Percentiles rank a stretch among this genome's conserved stretches.
phyloP scores from a whole-genome alignment of 2,329 filamentous ascomycete genomes.

The Bipolaris oryzae region DNA sequence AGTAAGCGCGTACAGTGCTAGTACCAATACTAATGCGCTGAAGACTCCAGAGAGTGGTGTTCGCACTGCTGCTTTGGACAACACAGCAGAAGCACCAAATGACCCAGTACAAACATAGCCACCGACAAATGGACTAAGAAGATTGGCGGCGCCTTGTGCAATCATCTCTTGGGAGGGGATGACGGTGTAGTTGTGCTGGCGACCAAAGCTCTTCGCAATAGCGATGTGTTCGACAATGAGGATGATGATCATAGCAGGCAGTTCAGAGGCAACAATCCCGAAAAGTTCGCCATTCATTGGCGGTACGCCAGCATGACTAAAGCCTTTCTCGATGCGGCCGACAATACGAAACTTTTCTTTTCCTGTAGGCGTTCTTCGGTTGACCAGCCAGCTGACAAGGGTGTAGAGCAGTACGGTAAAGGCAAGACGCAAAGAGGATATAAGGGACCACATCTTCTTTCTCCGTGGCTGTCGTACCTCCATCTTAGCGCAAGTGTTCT shows the following conservation, averaged over 20 bases:
- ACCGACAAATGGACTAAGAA: constrained; percentile 85
- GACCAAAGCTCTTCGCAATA: constrained; percentile 91
- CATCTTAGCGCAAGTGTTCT: constrained; percentile 62
- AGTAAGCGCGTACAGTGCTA: constrained; percentile 85
- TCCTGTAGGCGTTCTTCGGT: constrained; percentile 51
- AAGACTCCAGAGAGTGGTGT: constrained; percentile 88
- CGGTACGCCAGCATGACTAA: constrained; percentile 76
- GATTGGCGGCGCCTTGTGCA: constrained; percentile 85
- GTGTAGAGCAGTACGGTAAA: constrained; percentile 92
- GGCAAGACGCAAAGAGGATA: constrained; percentile 82
- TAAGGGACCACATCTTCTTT: constrained; percentile 80
- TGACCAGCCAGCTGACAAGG: constrained; percentile 82
- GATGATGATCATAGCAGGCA: constrained; percentile 86
- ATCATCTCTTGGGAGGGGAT: constrained; percentile 93
- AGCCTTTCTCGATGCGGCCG: constrained; percentile 78
- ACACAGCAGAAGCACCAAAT: constrained; percentile 91
- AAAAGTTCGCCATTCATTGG: constrained; percentile 69
- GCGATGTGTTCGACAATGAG: constrained; percentile 93
- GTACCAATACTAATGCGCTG: constrained; percentile 78
- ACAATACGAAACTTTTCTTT: constrained; percentile 70
- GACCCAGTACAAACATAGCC: constrained; percentile 90
- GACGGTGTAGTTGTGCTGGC: constrained; percentile 91
- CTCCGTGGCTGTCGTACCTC: constrained; percentile 71
- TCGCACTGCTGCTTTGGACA: constrained; percentile 89
- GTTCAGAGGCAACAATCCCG: constrained; percentile 67